These are phyloP conservation scores for Xylariomycetidae sp. DNA, from an alignment of 2,329 filamentous ascomycete species.

Conservation along the genomic window DNA sequence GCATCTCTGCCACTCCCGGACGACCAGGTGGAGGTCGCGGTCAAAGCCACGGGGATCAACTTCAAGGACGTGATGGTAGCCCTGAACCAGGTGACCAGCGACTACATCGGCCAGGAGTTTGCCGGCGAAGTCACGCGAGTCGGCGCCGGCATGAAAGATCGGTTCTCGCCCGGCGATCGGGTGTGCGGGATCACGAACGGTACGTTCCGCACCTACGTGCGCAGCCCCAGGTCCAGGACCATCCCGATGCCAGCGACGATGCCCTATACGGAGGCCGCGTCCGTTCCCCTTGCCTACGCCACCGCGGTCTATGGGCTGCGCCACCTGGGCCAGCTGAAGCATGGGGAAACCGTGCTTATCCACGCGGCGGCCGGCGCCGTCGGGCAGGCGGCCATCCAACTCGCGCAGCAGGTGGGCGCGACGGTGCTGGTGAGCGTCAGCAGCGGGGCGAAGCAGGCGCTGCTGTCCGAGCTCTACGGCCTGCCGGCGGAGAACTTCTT, in stretches of 20 bases:
- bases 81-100: constrained; percentile 2
- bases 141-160: not conserved
- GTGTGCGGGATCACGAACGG: constrained; percentile 1
- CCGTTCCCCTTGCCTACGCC: not conserved
- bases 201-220: constrained; percentile 1
- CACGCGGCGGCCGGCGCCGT: constrained; percentile 1
- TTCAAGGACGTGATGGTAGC: constrained; percentile 5
- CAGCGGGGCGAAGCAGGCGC: not conserved
- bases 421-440: not conserved
- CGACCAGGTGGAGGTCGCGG: constrained; percentile 22
- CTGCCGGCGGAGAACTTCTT: not conserved
- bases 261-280: not conserved
- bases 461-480: not conserved
- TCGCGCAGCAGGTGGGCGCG: not conserved
- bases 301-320: not conserved
- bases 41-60: constrained; percentile 18
- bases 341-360: not conserved
- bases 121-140: constrained; percentile 2
- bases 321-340: not conserved
- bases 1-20: constrained; percentile 9
- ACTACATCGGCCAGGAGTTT: constrained; percentile 5
- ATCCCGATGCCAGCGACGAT: not conserved
- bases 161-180: not conserved
- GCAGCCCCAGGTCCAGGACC: not conserved
- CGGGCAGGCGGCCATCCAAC: not conserved